Conservation (phyloP, 2,329 filamentous ascomycete species). For the Scleromitrula shiraiana region DNA sequence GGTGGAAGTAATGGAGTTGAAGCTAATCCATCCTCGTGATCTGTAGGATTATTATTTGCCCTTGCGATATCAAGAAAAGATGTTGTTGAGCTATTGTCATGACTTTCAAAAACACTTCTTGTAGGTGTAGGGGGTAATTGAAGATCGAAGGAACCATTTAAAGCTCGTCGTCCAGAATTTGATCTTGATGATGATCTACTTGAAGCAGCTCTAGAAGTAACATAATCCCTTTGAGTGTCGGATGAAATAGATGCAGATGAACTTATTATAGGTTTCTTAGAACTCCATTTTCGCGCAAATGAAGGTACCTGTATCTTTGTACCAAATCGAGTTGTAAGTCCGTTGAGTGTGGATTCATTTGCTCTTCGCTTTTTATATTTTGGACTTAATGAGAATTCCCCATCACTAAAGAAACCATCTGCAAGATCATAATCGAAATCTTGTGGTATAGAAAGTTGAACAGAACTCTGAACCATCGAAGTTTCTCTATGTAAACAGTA, state of each 20-base stretch:
- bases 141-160: conserved; percentile 40
- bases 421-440: conserved; percentile 55
- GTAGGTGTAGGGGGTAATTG: conserved; percentile 54
- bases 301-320: conserved; percentile 48
- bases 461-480: conserved; percentile 26
- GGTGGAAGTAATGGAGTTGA: conserved; percentile 82
- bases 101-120: conserved; percentile 53
- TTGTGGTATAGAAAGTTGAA: conserved; percentile 35
- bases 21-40: conserved; percentile 55
- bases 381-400: conserved; percentile 43
- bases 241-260: conserved; percentile 15
- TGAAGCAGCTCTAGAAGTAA: conserved; percentile 53
- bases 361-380: conserved; percentile 50
- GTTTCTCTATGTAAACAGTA: conserved; percentile 48
- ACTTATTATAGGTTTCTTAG: conserved; percentile 37
- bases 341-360: conserved; percentile 52
- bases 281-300: conserved; percentile 45
- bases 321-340: conserved; percentile 57
- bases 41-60: conserved; percentile 39
- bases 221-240: conserved; percentile 21
- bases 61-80: conserved; percentile 44
- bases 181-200: conserved; percentile 75
- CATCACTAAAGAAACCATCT: conserved; percentile 56
- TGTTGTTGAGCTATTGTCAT: conserved; percentile 38
- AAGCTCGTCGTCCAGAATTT: conserved; percentile 42